A percentile compares a stretch with the other conserved stretches of the same genome.
phyloP scores from a whole-genome alignment of 2,329 filamentous ascomycete genomes.

The Colletotrichum incanum region DNA sequence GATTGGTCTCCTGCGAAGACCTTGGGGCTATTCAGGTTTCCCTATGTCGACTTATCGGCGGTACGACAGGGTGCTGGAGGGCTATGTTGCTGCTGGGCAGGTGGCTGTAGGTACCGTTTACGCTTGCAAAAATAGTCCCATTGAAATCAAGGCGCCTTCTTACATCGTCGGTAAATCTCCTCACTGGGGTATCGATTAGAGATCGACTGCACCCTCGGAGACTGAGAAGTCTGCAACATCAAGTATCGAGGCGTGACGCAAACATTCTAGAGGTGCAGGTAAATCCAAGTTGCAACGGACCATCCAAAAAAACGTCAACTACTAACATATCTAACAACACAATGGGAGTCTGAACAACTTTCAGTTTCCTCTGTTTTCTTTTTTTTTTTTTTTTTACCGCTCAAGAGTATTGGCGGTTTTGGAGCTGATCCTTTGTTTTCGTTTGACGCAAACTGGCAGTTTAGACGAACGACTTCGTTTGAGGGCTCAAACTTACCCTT shows the following conservation, averaged over 20 bases:
- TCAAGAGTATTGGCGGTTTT: too few relatives aligned
- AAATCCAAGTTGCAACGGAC: background rate
- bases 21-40: background rate
- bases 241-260: conserved; percentile 1
- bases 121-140: background rate
- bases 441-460: background rate
- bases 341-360: background rate
- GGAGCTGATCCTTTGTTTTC: background rate
- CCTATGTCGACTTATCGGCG: background rate
- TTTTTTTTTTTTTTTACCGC: too few relatives aligned
- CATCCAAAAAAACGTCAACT: background rate
- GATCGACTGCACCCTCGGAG: background rate
- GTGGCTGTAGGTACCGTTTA: background rate
- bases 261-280: background rate
- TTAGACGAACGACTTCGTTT: conserved; percentile 24
- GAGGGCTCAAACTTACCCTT: background rate
- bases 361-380: too few relatives aligned
- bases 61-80: background rate
- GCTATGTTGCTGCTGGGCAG: rapidly evolving
- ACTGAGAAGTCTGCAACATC: background rate
- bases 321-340: background rate
- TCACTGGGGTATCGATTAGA: background rate
- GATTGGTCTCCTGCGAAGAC: background rate
- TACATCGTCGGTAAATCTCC: too few relatives aligned
- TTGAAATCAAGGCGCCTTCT: rapidly evolving